A percentile compares a stretch with the other conserved stretches of the same genome.
phyloP scores from a whole-genome alignment of 2,329 filamentous ascomycete species.

The Didymella sp. region DNA sequence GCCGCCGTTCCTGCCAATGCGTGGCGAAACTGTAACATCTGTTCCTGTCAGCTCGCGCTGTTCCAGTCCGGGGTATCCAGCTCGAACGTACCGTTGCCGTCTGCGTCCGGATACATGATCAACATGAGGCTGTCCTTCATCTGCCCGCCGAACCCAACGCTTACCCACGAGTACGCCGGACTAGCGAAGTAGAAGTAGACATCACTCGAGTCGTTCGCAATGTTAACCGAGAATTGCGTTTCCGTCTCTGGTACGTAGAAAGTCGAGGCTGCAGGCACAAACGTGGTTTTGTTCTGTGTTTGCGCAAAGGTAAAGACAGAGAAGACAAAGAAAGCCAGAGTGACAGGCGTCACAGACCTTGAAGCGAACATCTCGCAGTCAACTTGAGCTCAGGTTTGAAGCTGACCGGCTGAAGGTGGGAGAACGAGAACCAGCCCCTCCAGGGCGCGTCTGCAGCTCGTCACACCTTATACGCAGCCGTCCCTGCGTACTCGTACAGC shows the following conservation, averaged over 20 bases:
- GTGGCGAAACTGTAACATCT: slow-evolving; percentile 50
- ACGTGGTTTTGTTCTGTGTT: slow-evolving; percentile 24
- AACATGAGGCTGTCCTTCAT: slow-evolving; percentile 56
- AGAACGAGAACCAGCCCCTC: background rate
- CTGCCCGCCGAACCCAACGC: slow-evolving; percentile 52
- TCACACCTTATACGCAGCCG: slow-evolving; percentile 10
- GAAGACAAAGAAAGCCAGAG: background rate
- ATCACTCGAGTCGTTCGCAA: slow-evolving; percentile 45
- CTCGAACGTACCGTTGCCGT: slow-evolving; percentile 41
- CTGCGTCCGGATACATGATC: slow-evolving; percentile 51
- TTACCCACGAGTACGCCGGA: slow-evolving; percentile 55
- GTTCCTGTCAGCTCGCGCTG: background rate
- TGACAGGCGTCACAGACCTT: background rate
- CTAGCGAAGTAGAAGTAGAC: slow-evolving; percentile 44
- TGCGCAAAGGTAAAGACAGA: background rate
- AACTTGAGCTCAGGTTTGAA: background rate
- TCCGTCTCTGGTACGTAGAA: slow-evolving; percentile 42
- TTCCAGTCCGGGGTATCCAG: too few relatives aligned
- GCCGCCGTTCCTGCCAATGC: slow-evolving; percentile 42
- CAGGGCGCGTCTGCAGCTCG: background rate
- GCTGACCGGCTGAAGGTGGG: background rate
- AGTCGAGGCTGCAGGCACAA: slow-evolving; percentile 36
- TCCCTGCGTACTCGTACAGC: slow-evolving; percentile 4
- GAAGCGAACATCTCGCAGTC: background rate
- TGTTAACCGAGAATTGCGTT: slow-evolving; percentile 47